These are phyloP conservation scores for Metrosideros polymorpha DNA, from an alignment of 441 rosid species.

Conservation along the genomic window DNA sequence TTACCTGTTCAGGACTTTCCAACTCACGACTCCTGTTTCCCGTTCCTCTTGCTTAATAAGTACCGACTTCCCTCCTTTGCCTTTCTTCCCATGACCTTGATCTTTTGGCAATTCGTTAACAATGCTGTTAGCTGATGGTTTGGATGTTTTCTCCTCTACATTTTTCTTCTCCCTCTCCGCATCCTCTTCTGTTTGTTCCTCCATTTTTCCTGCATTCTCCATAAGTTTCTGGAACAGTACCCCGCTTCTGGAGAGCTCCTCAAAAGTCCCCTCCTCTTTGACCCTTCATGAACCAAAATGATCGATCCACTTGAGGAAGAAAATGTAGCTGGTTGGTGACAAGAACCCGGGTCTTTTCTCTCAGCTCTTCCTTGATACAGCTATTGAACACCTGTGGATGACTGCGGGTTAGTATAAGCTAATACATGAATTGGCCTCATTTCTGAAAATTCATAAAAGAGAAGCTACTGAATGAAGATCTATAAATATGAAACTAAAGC, in stretches of 20 bases:
- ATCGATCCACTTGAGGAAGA: conserved; percentile 91
- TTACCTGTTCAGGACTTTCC: conserved; percentile 77
- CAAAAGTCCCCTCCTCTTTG: conserved; percentile 92
- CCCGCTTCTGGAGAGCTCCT: conserved; percentile 63
- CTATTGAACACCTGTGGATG: conserved; percentile 74
- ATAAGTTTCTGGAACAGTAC: conserved; percentile 72
- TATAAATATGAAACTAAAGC: neutral
- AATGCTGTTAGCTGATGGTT: conserved; percentile 47
- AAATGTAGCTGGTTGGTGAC: conserved; percentile 96
- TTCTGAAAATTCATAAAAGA: neutral
- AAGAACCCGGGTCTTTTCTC: conserved; percentile 81
- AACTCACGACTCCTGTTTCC: conserved; percentile 92
- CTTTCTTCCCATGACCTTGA: conserved; percentile 30
- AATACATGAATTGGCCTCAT: neutral
- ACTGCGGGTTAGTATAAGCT: neutral
- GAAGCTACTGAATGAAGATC: neutral
- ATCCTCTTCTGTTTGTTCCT: conserved; percentile 64
- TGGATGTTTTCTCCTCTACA: conserved; percentile 24
- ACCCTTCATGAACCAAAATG: conserved; percentile 81
- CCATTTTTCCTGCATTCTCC: conserved; percentile 99
- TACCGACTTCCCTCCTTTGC: conserved; percentile 68
- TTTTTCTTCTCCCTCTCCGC: conserved; percentile 24
- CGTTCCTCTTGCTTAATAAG: conserved; percentile 97
- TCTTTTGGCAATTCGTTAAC: conserved; percentile 25
- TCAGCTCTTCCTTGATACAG: conserved; percentile 77